Evolutionary conservation across 371 early-diverging fungal species (phyloP), one percentile per base, ranked within the genome.

Genomic region (Fennellomyces sp.): DNA sequence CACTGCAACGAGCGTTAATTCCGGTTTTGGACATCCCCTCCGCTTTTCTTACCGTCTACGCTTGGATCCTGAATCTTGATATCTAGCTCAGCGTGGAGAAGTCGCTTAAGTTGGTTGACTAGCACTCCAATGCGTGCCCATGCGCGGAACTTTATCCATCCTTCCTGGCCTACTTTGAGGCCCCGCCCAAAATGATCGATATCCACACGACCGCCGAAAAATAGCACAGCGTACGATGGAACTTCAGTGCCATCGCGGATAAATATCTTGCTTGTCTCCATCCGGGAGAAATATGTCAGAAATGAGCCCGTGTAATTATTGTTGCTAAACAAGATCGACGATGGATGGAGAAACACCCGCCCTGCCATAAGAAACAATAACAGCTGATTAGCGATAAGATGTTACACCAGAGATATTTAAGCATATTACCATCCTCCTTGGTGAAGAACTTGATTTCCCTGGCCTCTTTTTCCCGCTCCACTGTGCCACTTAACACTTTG

Each of bases 121-220:
- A 94, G 76, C 2, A 89, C 90, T 5, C 90, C 90, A 42, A 93
- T 88, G 30, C 94, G 75, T 11, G 93, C 89, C 86, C 90, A 92
- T 13, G 93, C 91, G 35, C 88, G 81, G 64, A 92, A 81, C 60
- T 83, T 80, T 42, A 84, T 71, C 73, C 84, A 82, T 21, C 84
- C 85, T 41, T 78, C 85, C 5, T 79, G 69, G 29, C 82, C 84
- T 31, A 87, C 78, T 52, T 65, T 66, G 15, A 90, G 61, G 3
- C 88, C 85, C 29, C 87, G 78, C 0, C 87, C 88, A 11, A 84
- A 65, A 64, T 88, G 88, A 65, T 92, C 92, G 4, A 92, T 88
- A 13, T 78, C 72, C 21, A 92, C 81, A 26, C 69, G 64, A 4
- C 92, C 92, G 28, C 86, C 88, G 73, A 92, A 90, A 61, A 94